These are phyloP conservation scores for Mallotus repandus DNA, from an alignment of 441 rosid genomes.

Conservation along the genomic window DNA sequence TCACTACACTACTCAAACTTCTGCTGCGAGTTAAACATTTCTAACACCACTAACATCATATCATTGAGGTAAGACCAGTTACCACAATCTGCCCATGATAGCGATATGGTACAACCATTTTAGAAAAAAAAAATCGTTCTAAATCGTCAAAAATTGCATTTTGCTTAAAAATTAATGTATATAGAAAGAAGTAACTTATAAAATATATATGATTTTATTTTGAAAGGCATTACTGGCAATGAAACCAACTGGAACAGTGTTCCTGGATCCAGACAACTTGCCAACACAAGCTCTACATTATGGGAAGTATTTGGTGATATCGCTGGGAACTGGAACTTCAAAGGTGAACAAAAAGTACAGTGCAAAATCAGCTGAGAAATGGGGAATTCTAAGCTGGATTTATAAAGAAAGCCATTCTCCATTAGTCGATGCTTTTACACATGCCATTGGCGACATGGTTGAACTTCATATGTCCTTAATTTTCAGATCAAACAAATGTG, in stretches of 20 bases:
- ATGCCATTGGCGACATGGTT: conserved; percentile 35
- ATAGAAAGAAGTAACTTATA: no score
- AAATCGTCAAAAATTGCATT: no score
- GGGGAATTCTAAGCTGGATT: conserved; percentile 47
- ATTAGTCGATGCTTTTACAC: conserved; percentile 32
- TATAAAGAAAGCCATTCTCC: conserved; percentile 25
- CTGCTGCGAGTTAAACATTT: no score
- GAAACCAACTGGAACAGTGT: conserved; percentile 33
- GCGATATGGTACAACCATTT: no score
- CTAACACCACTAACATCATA: no score
- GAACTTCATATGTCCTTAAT: conserved; percentile 36
- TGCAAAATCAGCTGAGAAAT: conserved; percentile 33
- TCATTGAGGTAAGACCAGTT: no score
- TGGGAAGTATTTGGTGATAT: conserved; percentile 32
- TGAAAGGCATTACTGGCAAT: conserved; percentile 34
- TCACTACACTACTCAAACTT: no score
- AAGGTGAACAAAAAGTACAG: conserved; percentile 30
- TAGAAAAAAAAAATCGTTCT: no score
- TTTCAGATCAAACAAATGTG: conserved; percentile 27
- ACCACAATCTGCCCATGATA: no score
- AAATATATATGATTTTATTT: background rate
- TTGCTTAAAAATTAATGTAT: no score
- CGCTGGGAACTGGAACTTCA: conserved; percentile 37
- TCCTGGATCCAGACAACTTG: conserved; percentile 13
- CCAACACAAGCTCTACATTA: conserved; percentile 24